Base-by-base conservation (phyloP, 495 filamentous ascomycete species). In the Daldinia decipiens region DNA sequence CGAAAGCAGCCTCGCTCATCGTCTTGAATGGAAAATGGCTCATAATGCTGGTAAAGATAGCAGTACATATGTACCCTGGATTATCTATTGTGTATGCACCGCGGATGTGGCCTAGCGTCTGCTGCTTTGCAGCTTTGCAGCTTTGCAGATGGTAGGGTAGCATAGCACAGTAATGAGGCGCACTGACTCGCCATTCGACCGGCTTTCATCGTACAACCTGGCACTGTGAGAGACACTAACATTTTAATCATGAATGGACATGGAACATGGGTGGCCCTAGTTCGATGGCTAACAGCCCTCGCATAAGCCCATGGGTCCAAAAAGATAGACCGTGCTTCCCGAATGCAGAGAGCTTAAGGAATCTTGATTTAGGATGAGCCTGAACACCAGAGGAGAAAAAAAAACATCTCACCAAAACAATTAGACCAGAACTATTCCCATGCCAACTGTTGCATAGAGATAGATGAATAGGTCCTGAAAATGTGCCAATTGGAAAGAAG, bases 61-160 rank as follows among this genome's bases (percentile, higher is more conserved):
- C 0, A 53, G 34, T 47, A 57, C 32, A 32, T 47, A 26, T 58
- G 52, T 55, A 55, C 52, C 24, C 70, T 73, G 70, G 70, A 43
- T 73, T 73, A 73, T 61, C 70, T 53, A 69, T 73, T 69, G 17
- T 73, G 70, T 73, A 73, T 65, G 65, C 36, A 73, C 61, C 65
- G 70, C 58, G 70, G 34, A 38, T 38, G 17, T 57, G 54, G 29
- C 64, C 60, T 72, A 45, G 55, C 60, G 62, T 72, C 34, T 51
- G 32, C 61, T 68, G 70, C 65, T 62, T 61, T 68, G 65, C 65
- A 65, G 59, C 65, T 62, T 61, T 68, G 65, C 65, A 65, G 59
- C 17, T 50, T 27, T 38, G 57, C 56, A 61, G 56, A 56, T 61
- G 50, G 67, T n/a, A 39, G 29, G 59, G 53, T 71, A 62, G 50